Conservation (phyloP, 306 rosid genomes). For the Acacia crassicarpa region DNA sequence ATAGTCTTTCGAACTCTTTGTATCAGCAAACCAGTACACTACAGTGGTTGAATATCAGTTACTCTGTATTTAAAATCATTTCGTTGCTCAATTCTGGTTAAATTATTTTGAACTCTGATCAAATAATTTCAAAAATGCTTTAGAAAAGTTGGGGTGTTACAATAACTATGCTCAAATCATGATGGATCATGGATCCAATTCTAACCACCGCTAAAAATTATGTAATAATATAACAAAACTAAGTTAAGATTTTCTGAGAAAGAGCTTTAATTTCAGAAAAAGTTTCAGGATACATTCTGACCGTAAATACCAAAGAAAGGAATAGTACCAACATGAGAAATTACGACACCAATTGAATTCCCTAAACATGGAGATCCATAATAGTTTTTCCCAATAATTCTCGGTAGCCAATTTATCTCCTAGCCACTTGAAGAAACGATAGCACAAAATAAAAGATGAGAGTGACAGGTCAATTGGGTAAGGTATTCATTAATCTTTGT, state of each 20-base stretch:
- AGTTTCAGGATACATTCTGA: neutral
- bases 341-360: slow-evolving; percentile 20
- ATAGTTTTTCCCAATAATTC: slow-evolving; percentile 23
- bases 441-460: slow-evolving; percentile 12
- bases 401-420: neutral
- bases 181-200: slow-evolving; percentile 12
- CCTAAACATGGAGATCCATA: slow-evolving; percentile 10
- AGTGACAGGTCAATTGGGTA: slow-evolving; percentile 30
- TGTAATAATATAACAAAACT: neutral
- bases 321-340: slow-evolving; percentile 13
- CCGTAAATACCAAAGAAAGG: neutral
- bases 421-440: slow-evolving; percentile 15
- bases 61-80: too few species aligned
- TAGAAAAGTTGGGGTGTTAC: too few species aligned
- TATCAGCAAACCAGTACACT: too few species aligned
- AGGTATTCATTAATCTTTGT: slow-evolving; percentile 25
- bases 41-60: too few species aligned
- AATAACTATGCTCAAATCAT: slow-evolving; percentile 35
- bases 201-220: slow-evolving; percentile 1
- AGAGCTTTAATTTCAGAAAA: neutral
- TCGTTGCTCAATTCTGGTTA: too few species aligned
- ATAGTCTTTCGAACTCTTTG: too few species aligned
- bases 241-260: neutral
- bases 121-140: too few species aligned
- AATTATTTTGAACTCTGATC: too few species aligned